A percentile compares a stretch with the other conserved stretches of the same genome.
phyloP scores from a whole-genome alignment of 2,329 filamentous ascomycete genomes.

The Monilinia polystroma region DNA sequence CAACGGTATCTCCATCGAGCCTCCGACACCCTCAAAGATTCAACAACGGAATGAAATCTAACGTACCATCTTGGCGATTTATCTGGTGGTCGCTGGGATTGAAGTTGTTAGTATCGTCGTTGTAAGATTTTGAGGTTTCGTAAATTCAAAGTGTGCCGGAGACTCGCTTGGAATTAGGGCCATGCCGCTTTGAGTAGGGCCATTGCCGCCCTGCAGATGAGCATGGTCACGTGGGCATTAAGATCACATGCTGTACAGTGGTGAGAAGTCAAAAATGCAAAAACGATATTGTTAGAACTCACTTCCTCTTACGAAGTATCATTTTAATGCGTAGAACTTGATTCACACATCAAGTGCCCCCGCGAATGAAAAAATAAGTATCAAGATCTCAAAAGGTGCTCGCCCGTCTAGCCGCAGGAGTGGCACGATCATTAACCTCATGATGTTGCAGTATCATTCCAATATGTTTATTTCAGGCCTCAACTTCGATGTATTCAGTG shows the following conservation, averaged over 20 bases:
- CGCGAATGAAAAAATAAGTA: neutral
- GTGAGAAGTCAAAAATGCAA: neutral
- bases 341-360: neutral
- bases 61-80: constrained; percentile 36
- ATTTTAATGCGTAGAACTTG: no score
- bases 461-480: neutral
- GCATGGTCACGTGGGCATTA: neutral
- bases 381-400: neutral
- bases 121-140: constrained; percentile 24
- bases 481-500: neutral
- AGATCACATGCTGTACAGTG: neutral
- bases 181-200: constrained; percentile 19
- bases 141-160: constrained; percentile 23
- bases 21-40: neutral
- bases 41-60: constrained; percentile 17
- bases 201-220: no score
- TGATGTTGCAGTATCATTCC: neutral
- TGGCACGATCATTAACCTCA: neutral
- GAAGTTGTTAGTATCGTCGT: constrained; percentile 28
- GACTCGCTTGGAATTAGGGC: constrained; percentile 23
- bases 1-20: neutral
- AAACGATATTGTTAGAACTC: neutral
- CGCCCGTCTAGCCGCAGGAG: neutral
- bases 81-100: constrained; percentile 30
- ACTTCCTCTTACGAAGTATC: no score